Conservation (phyloP, 2,329 filamentous ascomycete species). For the Aspergillus arachidicola region DNA sequence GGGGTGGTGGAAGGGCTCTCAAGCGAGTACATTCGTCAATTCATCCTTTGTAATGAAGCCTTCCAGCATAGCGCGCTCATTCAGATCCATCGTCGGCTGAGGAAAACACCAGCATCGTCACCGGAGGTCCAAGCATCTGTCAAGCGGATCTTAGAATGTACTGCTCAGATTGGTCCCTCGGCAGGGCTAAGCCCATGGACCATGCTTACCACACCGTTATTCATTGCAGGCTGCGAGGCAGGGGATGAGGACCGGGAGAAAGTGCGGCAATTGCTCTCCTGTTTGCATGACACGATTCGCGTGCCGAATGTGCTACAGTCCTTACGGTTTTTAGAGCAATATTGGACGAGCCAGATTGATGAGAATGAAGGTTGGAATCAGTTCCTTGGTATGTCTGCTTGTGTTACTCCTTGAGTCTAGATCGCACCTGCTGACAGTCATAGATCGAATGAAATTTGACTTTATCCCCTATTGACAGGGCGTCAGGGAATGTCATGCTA, state of each 20-base stretch:
- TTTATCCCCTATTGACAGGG: constrained; percentile 21
- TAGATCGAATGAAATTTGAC: constrained; percentile 38
- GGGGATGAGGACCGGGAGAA: constrained; percentile 38
- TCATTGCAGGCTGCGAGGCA: constrained; percentile 48
- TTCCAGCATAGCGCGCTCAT: constrained; percentile 49
- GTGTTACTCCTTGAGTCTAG: background rate
- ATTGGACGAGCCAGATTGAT: constrained; percentile 35
- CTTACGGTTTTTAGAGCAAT: constrained; percentile 44
- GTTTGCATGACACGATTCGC: constrained; percentile 42
- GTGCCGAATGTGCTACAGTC: constrained; percentile 47
- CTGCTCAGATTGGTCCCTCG: constrained; percentile 40
- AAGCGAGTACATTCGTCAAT: constrained; percentile 35
- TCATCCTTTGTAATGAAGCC: constrained; percentile 45
- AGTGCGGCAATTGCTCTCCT: constrained; percentile 35
- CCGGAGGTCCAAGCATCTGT: constrained; percentile 39
- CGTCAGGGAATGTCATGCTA: background rate
- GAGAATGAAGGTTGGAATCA: constrained; percentile 43
- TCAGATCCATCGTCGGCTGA: constrained; percentile 44
- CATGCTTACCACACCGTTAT: constrained; percentile 47
- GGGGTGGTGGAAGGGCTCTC: constrained; percentile 38
- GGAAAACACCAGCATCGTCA: constrained; percentile 33
- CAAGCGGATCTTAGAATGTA: constrained; percentile 43
- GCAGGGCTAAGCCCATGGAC: constrained; percentile 45
- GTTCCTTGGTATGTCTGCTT: constrained; percentile 36
- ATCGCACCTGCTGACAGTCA: constrained; percentile 9